Evolutionary conservation across 2,329 filamentous ascomycete species (phyloP), one percentile per base, ranked within the genome.

Genomic region (Cadophora gregata): DNA sequence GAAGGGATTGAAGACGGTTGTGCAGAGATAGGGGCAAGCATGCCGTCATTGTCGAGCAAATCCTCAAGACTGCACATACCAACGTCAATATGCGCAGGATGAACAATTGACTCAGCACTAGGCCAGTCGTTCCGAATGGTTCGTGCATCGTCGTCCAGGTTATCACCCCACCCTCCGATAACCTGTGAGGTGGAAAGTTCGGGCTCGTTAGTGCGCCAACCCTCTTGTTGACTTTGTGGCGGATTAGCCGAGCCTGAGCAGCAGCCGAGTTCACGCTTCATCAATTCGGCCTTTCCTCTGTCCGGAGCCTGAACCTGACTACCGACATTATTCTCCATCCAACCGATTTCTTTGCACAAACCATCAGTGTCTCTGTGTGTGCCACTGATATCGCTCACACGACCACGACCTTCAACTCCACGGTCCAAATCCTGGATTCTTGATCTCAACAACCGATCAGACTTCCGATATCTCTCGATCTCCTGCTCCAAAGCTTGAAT

Each of bases 381-480:
- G 10, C n/a, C 8, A n/a, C 47, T 50, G 8, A 4, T n/a, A 33
- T n/a, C 29, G 66, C 19, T 38, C n/a, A 62, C 24, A 45, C 36
- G 33, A 42, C 50, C 31, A 10, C 47, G 56, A 50, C 31, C 19
- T 21, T 42, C 50, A 31, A 53, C 5, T 21, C 33, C 38, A 50
- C 45, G 36, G 33, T 58, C 58, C 24, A 63, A 5, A 10, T 64
- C 51, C 50, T 65, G 47, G 51, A 66, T 29, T 14, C 59, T 63
- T 24, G 24, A 31, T 64, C 63, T 62, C 16, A 73, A 59, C 1
- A 53, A 10, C 1, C 47, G 38, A 66, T 71, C 73, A 9, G 73
- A 70, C 16, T 61, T 70, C 58, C 59, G 64, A 36, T 74, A 60
- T 36, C 29, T 58, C n/a, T 70, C 65, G 45, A 72, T 65, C 47